Evolutionary conservation across 176 grass and related monocot genomes (phyloP), one percentile per base, ranked within the genome.

Genomic region (Rhynchospora breviuscula): DNA sequence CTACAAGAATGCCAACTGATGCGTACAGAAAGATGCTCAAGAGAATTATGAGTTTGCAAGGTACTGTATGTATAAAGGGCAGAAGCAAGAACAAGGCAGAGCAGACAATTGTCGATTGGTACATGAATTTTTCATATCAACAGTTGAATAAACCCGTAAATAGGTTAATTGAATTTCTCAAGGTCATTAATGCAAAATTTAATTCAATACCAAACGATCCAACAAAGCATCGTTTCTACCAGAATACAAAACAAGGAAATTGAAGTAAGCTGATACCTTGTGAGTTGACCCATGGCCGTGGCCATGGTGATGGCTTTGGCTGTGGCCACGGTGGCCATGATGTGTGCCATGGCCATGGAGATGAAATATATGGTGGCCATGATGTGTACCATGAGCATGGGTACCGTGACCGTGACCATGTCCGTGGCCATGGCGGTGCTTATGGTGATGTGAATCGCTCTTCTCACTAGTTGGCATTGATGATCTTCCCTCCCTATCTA

Each of bases 401-500:
- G 59, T 62, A n/a, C 59, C 59, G 9, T 62, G 18, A 8, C 59
- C 59, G n/a, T 71, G 35, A 2, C 67, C 67, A 8, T 71, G 67
- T 18, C 63, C 63, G 49, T 62, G 59, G 2, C 45, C 45, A 54
- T 76, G 51, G 11, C 14, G 49, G 25, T 78, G 51, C 73, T 57
- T 78, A 12, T 33, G 49, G 23, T 78, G 73, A 33, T 56, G 73
- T 2, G 73, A 78, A 15, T 57, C 73, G 25, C 73, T 78, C 51
- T 78, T 78, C 49, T 35, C 51, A 2, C 51, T 78, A 14, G 51
- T 78, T 25, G 73, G 73, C 73, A 78, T 78, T 57, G 31, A 57
- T 78, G 15, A 9, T 3, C 0, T 17, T 2, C 3, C 4, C 46
- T 52, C 46, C 73, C 73, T 56, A 48, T 77, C 12, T 77, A 29